Percentiles rank a stretch among this genome's conserved stretches.
Evolutionary conservation across 805 yeast genomes (phyloP).

Genomic region (Candida sithepensis): DNA sequence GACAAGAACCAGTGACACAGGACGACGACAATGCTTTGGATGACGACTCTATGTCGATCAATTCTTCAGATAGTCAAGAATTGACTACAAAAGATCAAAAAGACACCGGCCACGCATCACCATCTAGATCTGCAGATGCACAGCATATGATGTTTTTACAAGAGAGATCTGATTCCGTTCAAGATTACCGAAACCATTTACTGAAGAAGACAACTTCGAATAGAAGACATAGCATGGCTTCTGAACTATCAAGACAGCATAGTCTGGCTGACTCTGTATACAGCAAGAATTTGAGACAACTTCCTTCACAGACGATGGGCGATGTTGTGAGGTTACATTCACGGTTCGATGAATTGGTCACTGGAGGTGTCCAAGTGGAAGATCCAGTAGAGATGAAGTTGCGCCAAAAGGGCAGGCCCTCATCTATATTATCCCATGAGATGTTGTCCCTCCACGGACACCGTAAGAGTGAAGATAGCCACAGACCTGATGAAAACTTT

Average conservation of each 20-base stretch:
- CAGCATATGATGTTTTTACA: constrained; percentile 5
- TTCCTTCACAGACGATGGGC: constrained; percentile 39
- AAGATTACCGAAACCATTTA: not conserved
- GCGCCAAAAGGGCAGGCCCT: not conserved
- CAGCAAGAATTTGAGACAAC: constrained; percentile 24
- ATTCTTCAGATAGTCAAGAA: constrained; percentile 7
- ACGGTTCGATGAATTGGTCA: constrained; percentile 36
- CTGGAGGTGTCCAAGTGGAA: constrained; percentile 14
- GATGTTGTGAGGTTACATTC: constrained; percentile 53
- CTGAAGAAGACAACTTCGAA: not conserved
- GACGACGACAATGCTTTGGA: not conserved
- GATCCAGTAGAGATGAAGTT: constrained; percentile 15
- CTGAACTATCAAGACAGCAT: constrained; percentile 4
- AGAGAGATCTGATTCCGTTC: constrained; percentile 1
- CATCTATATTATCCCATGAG: not conserved
- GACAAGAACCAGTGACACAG: constrained; percentile 1
- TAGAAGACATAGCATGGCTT: constrained; percentile 8
- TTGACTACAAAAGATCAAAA: not conserved
- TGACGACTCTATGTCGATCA: constrained; percentile 5
- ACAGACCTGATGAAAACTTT: too few species aligned
- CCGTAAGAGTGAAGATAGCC: too few species aligned
- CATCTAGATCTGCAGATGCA: not conserved
- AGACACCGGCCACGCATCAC: too few species aligned
- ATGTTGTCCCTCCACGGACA: too few species aligned
- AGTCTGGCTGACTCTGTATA: constrained; percentile 6